phyloP scores from a whole-genome alignment of 2,329 filamentous ascomycete species.

The Diaporthe eres region DNA sequence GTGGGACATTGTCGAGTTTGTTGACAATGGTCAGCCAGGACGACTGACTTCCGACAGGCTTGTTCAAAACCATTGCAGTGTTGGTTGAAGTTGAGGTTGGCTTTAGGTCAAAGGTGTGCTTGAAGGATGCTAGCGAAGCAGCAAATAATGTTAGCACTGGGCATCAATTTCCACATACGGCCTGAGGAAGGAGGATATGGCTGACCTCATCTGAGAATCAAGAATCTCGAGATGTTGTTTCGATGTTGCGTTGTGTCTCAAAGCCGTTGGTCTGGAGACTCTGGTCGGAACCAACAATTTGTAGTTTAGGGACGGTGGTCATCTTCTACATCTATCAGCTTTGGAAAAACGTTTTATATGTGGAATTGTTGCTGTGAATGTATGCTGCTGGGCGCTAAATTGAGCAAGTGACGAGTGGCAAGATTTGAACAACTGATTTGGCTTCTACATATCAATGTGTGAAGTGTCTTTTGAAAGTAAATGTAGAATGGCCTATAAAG shows the following conservation, averaged over 20 bases:
- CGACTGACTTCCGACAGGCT: background rate
- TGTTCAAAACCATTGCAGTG: background rate
- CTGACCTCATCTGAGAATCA: background rate
- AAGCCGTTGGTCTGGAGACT: background rate
- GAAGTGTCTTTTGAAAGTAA: too few relatives aligned
- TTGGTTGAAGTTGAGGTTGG: background rate
- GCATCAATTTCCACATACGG: background rate
- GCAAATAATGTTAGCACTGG: background rate
- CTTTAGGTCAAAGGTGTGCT: background rate
- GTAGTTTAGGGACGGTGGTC: background rate
- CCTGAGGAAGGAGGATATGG: background rate
- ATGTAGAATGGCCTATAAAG: too few relatives aligned
- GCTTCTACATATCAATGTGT: too few relatives aligned
- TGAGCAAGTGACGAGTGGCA: too few relatives aligned
- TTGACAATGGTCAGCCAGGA: background rate
- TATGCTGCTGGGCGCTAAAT: background rate
- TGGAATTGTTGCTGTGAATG: background rate
- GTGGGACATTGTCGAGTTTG: background rate
- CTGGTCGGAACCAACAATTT: background rate
- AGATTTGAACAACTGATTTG: too few relatives aligned
- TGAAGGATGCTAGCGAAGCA: background rate
- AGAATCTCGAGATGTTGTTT: background rate
- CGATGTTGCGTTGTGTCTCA: background rate
- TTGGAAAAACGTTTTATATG: background rate
- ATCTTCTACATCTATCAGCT: background rate